Conservation (phyloP, 2,329 filamentous ascomycete species). For the Phyllachora maydis region DNA sequence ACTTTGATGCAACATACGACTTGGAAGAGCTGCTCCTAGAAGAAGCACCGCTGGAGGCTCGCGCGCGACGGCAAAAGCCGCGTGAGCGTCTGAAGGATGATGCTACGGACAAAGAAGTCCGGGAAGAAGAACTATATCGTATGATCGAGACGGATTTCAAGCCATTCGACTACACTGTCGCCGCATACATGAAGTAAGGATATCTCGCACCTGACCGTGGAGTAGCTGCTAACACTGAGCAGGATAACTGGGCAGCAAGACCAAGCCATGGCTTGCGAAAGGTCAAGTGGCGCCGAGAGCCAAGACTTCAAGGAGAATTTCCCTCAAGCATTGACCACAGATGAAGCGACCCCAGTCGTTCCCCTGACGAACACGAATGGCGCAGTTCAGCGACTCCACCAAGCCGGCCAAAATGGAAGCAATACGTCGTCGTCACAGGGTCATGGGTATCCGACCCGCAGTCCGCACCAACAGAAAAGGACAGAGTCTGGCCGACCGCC, state of each 20-base stretch:
- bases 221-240: constrained; percentile 1
- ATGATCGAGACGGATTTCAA: constrained; percentile 90
- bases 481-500: constrained; percentile 14
- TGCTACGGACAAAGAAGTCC: constrained; percentile 84
- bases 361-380: constrained; percentile 5
- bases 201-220: constrained; percentile 1
- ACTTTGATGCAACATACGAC: constrained; percentile 97
- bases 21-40: constrained; percentile 84
- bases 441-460: constrained; percentile 6
- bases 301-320: constrained; percentile 6
- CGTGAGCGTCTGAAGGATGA: constrained; percentile 82
- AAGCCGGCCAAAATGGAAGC: too few species aligned
- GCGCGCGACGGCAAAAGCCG: constrained; percentile 83
- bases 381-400: constrained; percentile 1
- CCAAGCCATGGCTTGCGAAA: too few species aligned
- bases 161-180: constrained; percentile 83
- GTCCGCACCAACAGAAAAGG: too few species aligned
- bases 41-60: constrained; percentile 82
- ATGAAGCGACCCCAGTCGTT: constrained; percentile 23
- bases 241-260: neutral
- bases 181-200: constrained; percentile 58
- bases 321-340: constrained; percentile 28
- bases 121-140: constrained; percentile 80
- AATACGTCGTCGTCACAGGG: neutral
- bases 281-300: constrained; percentile 2